phyloP scores from a whole-genome alignment of 306 rosid genomes.

The Gynostemma pentaphyllum region DNA sequence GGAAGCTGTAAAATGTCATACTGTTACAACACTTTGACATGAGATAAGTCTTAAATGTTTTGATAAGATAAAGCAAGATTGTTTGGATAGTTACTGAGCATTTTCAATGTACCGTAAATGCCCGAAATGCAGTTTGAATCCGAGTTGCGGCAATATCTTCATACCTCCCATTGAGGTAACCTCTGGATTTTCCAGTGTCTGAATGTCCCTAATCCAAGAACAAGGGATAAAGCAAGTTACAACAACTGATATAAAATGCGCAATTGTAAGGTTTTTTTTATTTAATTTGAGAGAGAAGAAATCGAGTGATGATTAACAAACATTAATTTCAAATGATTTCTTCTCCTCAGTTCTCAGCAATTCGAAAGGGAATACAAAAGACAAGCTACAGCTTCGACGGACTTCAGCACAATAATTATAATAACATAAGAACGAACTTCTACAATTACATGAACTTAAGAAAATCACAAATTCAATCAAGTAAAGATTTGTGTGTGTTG shows the following conservation, averaged over 20 bases:
- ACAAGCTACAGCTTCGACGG: neutral
- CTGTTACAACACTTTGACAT: no score
- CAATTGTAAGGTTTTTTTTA: neutral
- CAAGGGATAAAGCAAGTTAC: conserved; percentile 1
- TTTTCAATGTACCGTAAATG: conserved; percentile 22
- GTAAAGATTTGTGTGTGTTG: neutral
- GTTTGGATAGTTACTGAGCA: neutral
- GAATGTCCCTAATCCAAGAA: conserved; percentile 22
- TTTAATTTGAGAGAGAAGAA: neutral
- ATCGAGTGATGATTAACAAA: neutral
- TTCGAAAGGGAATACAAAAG: neutral
- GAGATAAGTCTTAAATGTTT: no score
- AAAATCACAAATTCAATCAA: neutral
- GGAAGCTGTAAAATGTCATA: neutral
- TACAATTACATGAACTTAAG: neutral
- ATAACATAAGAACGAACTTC: neutral
- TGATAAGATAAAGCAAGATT: neutral
- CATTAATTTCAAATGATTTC: neutral
- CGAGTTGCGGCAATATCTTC: conserved; percentile 50
- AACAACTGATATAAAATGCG: neutral
- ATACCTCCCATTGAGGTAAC: conserved; percentile 10
- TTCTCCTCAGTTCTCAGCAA: neutral
- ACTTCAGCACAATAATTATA: neutral
- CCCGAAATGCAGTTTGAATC: conserved; percentile 63
- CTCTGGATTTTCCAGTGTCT: conserved; percentile 17